Conservation (phyloP, 2,329 filamentous ascomycete genomes). For the Penicillium sumatraense region DNA sequence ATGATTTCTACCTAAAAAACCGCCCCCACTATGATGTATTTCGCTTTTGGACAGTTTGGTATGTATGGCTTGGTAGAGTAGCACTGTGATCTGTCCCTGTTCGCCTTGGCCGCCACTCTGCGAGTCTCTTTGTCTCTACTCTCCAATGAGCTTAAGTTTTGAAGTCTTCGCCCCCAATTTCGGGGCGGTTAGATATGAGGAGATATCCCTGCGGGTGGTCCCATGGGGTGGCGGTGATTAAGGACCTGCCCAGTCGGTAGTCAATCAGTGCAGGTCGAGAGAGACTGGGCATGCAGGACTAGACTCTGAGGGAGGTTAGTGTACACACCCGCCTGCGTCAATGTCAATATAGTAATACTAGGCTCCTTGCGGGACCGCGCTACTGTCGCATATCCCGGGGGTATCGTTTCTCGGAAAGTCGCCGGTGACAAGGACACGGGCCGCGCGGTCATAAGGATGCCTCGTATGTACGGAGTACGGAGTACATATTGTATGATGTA, state of each 20-base stretch:
- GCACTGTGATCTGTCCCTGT: not conserved
- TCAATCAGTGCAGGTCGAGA: not conserved
- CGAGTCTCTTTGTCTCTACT: not conserved
- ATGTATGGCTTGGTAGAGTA: not conserved
- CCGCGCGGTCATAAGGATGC: conserved; percentile 1
- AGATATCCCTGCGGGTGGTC: not conserved
- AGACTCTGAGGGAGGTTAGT: not conserved
- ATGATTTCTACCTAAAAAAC: conserved; percentile 1
- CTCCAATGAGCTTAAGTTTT: not conserved
- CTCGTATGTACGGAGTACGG: not conserved
- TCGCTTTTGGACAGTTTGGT: not conserved
- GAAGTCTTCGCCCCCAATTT: not conserved
- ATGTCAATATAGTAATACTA: conserved; percentile 5
- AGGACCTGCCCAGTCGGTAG: conserved; percentile 1
- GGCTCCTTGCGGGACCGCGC: conserved; percentile 1
- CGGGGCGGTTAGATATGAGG: not conserved
- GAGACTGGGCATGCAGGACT: conserved; percentile 3
- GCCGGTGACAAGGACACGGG: not conserved
- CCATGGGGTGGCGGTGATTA: not conserved
- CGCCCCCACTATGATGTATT: conserved; percentile 19
- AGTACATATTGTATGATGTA: too few relatives aligned
- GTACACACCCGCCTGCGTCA: not conserved
- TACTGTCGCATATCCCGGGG: conserved; percentile 1
- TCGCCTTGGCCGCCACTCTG: not conserved
- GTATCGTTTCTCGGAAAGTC: not conserved